A percentile compares a stretch with the other conserved stretches of the same genome.
Evolutionary conservation across 352 stramenopile genomes (phyloP).

Genomic region (Blastocystis sp.): DNA sequence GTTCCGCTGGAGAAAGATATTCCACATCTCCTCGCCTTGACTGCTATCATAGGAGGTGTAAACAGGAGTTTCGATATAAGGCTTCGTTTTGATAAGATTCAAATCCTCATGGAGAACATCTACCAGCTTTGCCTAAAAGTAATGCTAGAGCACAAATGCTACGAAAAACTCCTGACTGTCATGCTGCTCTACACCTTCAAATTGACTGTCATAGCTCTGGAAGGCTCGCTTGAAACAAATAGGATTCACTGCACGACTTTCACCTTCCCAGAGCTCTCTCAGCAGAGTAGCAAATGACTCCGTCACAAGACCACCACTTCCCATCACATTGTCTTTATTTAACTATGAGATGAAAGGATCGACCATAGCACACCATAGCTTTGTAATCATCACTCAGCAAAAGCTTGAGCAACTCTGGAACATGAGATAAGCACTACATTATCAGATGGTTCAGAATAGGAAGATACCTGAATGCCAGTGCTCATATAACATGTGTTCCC

Average conservation of each 20-base stretch:
- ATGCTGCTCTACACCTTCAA: slow-evolving; percentile 11
- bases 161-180: slow-evolving; percentile 59
- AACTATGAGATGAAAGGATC: not conserved
- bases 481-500: slow-evolving; percentile 64
- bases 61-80: slow-evolving; percentile 46
- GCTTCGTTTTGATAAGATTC: slow-evolving; percentile 55
- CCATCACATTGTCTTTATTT: slow-evolving; percentile 49
- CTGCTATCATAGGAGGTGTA: slow-evolving; percentile 3
- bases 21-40: slow-evolving; percentile 36
- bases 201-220: slow-evolving; percentile 35
- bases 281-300: slow-evolving; percentile 20
- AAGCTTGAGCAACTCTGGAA: slow-evolving; percentile 29
- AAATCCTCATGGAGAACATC: slow-evolving; percentile 50
- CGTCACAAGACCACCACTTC: slow-evolving; percentile 9
- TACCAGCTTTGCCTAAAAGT: slow-evolving; percentile 31
- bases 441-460: not conserved
- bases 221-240: slow-evolving; percentile 8
- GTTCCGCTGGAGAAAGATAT: slow-evolving; percentile 51
- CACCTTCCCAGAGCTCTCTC: not conserved
- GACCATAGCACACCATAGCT: not conserved
- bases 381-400: slow-evolving; percentile 3
- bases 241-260: not conserved
- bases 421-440: slow-evolving; percentile 35
- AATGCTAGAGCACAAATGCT: not conserved
- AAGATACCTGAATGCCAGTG: not conserved